Evolutionary conservation across 129 eudicot genomes (phyloP), one percentile per base, ranked within the genome.

Genomic region (Arctium lappa): DNA sequence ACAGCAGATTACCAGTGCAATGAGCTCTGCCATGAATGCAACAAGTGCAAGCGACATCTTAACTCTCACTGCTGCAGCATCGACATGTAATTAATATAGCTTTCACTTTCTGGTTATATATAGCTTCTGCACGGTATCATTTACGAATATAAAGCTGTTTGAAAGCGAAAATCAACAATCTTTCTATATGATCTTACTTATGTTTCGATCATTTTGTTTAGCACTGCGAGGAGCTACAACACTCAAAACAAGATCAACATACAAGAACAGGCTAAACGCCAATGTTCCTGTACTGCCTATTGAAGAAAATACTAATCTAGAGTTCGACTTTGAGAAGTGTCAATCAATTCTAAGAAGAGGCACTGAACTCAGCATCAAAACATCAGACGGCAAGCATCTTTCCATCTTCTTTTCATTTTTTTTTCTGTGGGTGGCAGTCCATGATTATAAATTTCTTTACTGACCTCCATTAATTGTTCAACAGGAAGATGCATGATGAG

Each of bases 51-150:
- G 84, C 77, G 97, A 95, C 69, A 90, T 95, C 11, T 75, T 93
- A 30, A 95, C 97, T 46, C 95, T 95, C 62, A 87, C 99, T 39
- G 97, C 97, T 46, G 94, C 99, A 53, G 99, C 97, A 77, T 84
- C 97, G n/a, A 93, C 99, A 72, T 95, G 99, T 95, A 90, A 83
- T 29, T 42, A 71, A 27, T 63, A 34, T 22, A 13, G 10, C 9
- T 9, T 63, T n/a, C 4, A 44, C 30, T 73, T 31, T 10, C 75
- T 69, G 22, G 4, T 56, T 53, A 12, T 50, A 50, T 50, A 42
- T 42, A 44, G 0, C 15, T 8, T 44, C 15, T 44, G 15, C 53
- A 44, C 9, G 46, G 46, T 40, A 5, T 40, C 53, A 8, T 44
- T 8, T 48, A 48, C 5, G n/a, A 48, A 12, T 13, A 50, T 50